Conservation (phyloP, 495 filamentous ascomycete genomes). For the Hypoxylon trugodes region DNA sequence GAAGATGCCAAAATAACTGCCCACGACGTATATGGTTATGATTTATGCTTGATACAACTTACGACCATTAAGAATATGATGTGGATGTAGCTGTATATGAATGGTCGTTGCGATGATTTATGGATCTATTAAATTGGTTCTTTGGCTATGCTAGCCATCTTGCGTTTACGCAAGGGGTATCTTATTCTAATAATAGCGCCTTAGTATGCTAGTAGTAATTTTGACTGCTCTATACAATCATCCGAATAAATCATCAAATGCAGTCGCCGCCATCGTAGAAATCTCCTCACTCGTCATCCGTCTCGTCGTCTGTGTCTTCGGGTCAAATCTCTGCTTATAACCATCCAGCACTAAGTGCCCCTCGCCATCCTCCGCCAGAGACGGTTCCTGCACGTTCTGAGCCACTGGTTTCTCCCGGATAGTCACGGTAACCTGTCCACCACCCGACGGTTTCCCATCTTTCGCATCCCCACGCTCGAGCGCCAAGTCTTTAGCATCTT, state of each 20-base stretch:
- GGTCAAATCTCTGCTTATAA: constrained; percentile 49
- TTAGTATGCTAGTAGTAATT: constrained; percentile 19
- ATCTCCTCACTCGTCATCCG: background rate
- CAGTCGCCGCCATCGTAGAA: too few relatives aligned
- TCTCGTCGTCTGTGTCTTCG: constrained; percentile 7
- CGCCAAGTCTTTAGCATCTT: constrained; percentile 56
- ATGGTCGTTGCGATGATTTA: background rate
- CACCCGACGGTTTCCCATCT: background rate
- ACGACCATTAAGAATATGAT: too few relatives aligned
- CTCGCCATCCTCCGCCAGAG: constrained; percentile 42
- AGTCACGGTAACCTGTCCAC: constrained; percentile 41
- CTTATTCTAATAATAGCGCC: constrained; percentile 26
- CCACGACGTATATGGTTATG: background rate
- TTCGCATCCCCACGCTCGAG: constrained; percentile 61
- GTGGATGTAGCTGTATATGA: too few relatives aligned
- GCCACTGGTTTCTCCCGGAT: constrained; percentile 60
- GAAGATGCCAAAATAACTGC: background rate
- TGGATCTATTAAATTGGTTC: background rate
- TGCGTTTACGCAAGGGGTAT: constrained; percentile 28
- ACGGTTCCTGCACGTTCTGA: constrained; percentile 46
- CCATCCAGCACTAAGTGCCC: constrained; percentile 59
- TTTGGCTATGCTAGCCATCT: background rate
- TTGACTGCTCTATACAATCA: background rate
- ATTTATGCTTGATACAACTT: too few relatives aligned
- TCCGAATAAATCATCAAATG: too few relatives aligned